Percentiles rank a stretch among this genome's conserved stretches.
Conservation (phyloP, 2,329 filamentous ascomycete genomes). For the Fusarium keratoplasticum region DNA sequence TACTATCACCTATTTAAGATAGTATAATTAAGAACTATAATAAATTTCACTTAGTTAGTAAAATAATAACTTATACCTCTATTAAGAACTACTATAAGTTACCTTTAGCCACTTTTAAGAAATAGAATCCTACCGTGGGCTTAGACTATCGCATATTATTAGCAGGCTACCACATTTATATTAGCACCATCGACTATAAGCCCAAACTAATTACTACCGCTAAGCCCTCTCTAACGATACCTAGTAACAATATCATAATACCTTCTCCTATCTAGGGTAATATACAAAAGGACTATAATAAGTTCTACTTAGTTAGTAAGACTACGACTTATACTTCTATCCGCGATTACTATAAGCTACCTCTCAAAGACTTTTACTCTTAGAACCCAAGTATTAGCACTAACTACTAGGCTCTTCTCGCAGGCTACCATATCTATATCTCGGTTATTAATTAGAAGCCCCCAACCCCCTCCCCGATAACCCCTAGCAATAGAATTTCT, state of each 20-base stretch:
- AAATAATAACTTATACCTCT: not conserved
- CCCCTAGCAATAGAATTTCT: not conserved
- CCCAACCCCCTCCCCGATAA: not conserved
- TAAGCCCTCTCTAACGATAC: not conserved
- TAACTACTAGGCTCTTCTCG: not conserved
- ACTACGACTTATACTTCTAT: not conserved
- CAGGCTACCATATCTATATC: not conserved
- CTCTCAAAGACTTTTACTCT: not conserved
- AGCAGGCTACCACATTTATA: not conserved
- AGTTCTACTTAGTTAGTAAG: slow-evolving; percentile 10
- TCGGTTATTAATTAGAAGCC: not conserved
- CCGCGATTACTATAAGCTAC: slow-evolving; percentile 16
- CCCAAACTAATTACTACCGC: not conserved
- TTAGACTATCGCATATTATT: not conserved
- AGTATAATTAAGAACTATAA: slow-evolving; percentile 29
- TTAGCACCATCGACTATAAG: not conserved
- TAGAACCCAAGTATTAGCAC: slow-evolving; percentile 17
- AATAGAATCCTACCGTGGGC: slow-evolving; percentile 20
- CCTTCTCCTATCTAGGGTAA: not conserved
- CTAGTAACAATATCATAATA: not conserved
- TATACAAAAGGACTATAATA: slow-evolving; percentile 26
- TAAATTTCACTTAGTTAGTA: slow-evolving; percentile 11
- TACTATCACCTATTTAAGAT: not conserved
- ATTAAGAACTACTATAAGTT: slow-evolving; percentile 18
- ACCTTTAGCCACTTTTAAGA: not conserved